These are phyloP conservation scores for Fermentozyma sake DNA, from an alignment of 1,139 yeast species.

Conservation along the genomic window DNA sequence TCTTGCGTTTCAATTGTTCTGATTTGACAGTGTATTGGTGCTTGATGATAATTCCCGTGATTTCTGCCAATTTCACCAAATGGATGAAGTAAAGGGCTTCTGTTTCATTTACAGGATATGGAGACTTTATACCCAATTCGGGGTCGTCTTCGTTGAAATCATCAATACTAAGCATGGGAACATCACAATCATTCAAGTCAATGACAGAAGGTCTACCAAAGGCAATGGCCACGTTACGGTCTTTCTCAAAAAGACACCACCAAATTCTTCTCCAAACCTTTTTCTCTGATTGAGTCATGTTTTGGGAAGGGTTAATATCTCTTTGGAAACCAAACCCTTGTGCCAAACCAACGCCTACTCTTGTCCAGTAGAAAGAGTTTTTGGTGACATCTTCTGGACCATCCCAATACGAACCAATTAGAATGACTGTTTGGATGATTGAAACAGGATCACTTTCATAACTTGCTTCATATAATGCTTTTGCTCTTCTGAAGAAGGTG, in stretches of 20 bases:
- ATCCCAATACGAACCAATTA: conserved; percentile 72
- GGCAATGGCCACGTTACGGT: conserved; percentile 67
- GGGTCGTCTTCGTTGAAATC: conserved; percentile 63
- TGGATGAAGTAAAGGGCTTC: conserved; percentile 59
- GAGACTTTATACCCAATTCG: conserved; percentile 35
- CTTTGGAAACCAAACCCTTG: conserved; percentile 80
- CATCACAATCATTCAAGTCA: conserved; percentile 73
- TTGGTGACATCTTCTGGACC: conserved; percentile 76
- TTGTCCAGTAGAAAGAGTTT: conserved; percentile 74
- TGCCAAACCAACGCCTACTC: conserved; percentile 68
- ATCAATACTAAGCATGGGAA: conserved; percentile 62
- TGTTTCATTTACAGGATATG: conserved; percentile 44
- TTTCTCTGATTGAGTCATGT: conserved; percentile 37
- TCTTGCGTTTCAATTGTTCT: conserved; percentile 46
- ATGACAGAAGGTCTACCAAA: conserved; percentile 72
- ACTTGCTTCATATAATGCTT: conserved; percentile 68
- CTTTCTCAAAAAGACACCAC: conserved; percentile 79
- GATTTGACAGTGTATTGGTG: conserved; percentile 73
- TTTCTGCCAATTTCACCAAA: conserved; percentile 65
- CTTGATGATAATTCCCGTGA: conserved; percentile 66
- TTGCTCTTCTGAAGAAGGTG: conserved; percentile 73
- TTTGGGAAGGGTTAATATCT: conserved; percentile 34
- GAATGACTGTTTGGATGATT: conserved; percentile 58
- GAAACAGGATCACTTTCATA: conserved; percentile 70
- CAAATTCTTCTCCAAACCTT: conserved; percentile 67